Base-by-base conservation (phyloP, 2,329 filamentous ascomycete species). In the Hypomyces perniciosus region DNA sequence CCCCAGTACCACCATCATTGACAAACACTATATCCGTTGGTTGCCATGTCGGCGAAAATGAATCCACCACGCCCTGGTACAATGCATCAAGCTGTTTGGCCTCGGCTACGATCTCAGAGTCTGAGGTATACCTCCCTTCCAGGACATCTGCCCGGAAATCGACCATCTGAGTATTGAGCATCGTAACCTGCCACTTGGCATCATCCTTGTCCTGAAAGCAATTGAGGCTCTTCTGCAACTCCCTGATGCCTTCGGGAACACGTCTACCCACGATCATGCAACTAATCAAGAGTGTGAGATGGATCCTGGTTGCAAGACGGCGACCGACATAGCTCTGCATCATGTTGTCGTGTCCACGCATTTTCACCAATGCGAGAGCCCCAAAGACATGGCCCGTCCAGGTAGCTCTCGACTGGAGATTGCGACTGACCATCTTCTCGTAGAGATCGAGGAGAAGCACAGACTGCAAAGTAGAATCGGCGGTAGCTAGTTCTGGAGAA, bases 401-500 rank as follows among this genome's bases (percentile, higher is more conserved):
- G 2, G 58, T 46, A 2, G 46, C 33, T 1, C 48, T 41, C 1
- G 42, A 35, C 3, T 26, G n/a, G 3, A 39, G 52, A 5, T 56
- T 46, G 6, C 57, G 56, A 5, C 52, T 50, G 28, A 56, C 54
- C 39, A 63, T 58, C 50, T 62, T 63, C 53, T 63, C 61, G 40
- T 59, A 63, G 33, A 61, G 54, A 35, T 63, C 61, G 6, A 63
- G 58, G 8, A 63, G 55, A 5, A 63, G 44, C 2, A 62, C 49
- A 2, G 61, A 56, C 39, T 63, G 61, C 1, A 63, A 46, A 4
- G 53, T 55, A 12, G 53, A 56, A 7, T 60, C 57, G 2, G 49
- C 35, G 8, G 40, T 28, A 1, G 54, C 47, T 2, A 49, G 20
- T 8, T 47, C 34, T 3, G 26, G 53, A 12, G 31, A n/a, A 2